Evolutionary conservation across 2,329 filamentous ascomycete genomes (phyloP), one percentile per base, ranked within the genome.

Genomic region (Sclerotinia nivalis): DNA sequence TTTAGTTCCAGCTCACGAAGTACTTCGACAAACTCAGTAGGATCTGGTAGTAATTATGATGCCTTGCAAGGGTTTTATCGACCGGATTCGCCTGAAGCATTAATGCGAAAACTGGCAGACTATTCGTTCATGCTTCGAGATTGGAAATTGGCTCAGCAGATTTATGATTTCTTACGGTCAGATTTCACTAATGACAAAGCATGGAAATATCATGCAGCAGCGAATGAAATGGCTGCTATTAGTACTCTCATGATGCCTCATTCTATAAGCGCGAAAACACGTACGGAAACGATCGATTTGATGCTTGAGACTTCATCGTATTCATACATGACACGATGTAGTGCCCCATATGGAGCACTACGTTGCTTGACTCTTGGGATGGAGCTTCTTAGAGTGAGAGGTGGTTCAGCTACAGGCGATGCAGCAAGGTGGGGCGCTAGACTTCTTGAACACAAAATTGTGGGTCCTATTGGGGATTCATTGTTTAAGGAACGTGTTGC

Each of bases 61-160:
- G 81, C 86, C 50, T 80, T 88, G 9, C 86, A 88, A 74, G 93
- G 93, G 1, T 97, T 92, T 78, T 99, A 98, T 80, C 85, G 87
- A 37, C 91, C 93, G 0, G 93, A 97, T 72, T 84, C 91, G 0
- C 89, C 93, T 0, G 96, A 99, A 82, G 94, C 95, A 4, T 87
- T 96, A 64, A 92, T 99, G 88, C 90, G 96, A 49, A 97, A 96
- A 78, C 83, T 99, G 62, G 96, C 93, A 56, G 96, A 99, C 79
- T 98, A 95, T 80, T 90, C 93, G 15, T 97, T 99, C 77, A 97
- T 99, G 94, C 85, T 99, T 50, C 88, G 96, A 45, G 96, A 99
- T 80, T 99, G 91, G 89, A 97, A 96, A 80, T 83, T 99, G 49
- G 93, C 96, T 13, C 88, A 96, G 75, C 93, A 91, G 18, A 97